Percentiles rank a stretch among this genome's conserved stretches.
Conservation (phyloP, 2,329 filamentous ascomycete species). For the Xylariaceae sp. region DNA sequence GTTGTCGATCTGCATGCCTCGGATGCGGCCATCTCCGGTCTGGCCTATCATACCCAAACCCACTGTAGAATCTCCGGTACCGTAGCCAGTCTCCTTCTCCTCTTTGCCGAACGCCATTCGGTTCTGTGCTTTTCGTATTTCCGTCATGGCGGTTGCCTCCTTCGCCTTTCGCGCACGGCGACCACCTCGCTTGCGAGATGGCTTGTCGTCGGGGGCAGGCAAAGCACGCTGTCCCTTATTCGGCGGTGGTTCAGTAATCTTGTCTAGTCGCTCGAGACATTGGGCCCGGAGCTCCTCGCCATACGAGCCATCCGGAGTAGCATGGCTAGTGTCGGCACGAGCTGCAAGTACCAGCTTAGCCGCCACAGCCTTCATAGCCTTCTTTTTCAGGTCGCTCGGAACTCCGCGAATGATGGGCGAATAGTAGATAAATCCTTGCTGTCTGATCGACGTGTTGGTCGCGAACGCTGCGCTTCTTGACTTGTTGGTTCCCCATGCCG, state of each 20-base stretch:
- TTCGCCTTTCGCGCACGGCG: constrained; percentile 88
- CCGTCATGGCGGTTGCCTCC: constrained; percentile 94
- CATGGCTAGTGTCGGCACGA: constrained; percentile 80
- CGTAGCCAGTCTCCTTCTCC: constrained; percentile 89
- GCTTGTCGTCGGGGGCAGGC: constrained; percentile 92
- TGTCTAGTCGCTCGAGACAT: constrained; percentile 81
- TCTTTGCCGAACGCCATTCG: constrained; percentile 94
- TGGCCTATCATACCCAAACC: constrained; percentile 95
- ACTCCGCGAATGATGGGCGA: constrained; percentile 84
- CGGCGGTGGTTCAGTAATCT: constrained; percentile 83
- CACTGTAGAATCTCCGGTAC: constrained; percentile 74
- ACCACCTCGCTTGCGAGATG: constrained; percentile 85
- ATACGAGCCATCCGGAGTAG: constrained; percentile 71
- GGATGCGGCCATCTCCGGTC: constrained; percentile 80
- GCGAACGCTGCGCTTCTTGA: constrained; percentile 68
- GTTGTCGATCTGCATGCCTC: constrained; percentile 83
- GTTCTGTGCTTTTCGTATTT: constrained; percentile 92
- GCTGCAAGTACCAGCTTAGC: constrained; percentile 93
- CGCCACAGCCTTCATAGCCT: constrained; percentile 91
- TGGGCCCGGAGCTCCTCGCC: constrained; percentile 78
- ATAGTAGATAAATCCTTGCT: constrained; percentile 90
- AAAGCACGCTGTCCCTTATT: constrained; percentile 85
- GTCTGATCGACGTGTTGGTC: constrained; percentile 83
- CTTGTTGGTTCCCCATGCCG: constrained; percentile 86
- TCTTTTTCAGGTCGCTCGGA: constrained; percentile 79